phyloP scores from a whole-genome alignment of 2,329 filamentous ascomycete species.

The Claviceps sorghi region DNA sequence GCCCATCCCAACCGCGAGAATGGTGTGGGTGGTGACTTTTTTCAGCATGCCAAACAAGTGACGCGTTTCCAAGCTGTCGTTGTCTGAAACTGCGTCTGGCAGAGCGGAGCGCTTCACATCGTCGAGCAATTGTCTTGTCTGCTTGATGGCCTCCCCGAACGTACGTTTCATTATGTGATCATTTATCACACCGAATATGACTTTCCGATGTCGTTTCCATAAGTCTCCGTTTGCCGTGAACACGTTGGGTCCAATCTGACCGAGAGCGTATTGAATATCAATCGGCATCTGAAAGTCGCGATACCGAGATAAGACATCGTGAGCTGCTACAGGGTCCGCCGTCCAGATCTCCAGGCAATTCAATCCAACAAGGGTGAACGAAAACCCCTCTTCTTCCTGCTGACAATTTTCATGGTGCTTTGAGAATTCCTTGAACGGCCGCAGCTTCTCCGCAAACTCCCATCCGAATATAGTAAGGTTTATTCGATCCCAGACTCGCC shows the following conservation, averaged over 20 bases:
- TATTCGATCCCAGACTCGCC: not conserved
- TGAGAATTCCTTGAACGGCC: not conserved
- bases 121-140: not conserved
- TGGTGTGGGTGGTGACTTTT: not conserved
- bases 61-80: not conserved
- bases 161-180: not conserved
- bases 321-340: not conserved
- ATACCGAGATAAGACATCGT: not conserved
- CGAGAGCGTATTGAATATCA: not conserved
- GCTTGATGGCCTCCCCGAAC: not conserved
- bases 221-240: not conserved
- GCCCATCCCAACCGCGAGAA: not conserved
- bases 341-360: not conserved
- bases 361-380: not conserved
- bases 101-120: not conserved
- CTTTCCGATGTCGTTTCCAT: not conserved
- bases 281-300: not conserved
- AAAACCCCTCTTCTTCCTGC: not conserved
- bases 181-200: not conserved
- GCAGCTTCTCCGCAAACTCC: constrained; percentile 1
- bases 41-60: constrained; percentile 2
- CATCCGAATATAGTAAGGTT: not conserved
- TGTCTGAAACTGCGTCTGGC: not conserved
- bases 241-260: not conserved
- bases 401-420: not conserved